Conservation (phyloP, 2,329 filamentous ascomycete species). For the Alternaria alternata region DNA sequence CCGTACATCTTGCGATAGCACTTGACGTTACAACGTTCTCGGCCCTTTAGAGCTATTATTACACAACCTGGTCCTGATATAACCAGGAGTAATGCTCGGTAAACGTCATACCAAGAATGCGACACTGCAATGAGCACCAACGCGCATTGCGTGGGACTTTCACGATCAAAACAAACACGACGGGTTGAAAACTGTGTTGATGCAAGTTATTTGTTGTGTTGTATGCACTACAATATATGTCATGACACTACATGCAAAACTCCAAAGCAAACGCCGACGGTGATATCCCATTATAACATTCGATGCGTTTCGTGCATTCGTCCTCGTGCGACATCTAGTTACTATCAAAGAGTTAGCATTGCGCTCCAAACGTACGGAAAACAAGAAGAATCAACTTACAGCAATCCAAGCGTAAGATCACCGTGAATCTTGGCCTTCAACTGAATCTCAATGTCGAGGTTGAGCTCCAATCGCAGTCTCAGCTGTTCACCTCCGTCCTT, state of each 20-base stretch:
- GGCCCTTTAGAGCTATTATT: not conserved
- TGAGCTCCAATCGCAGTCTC: slow-evolving; percentile 65
- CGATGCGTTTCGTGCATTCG: slow-evolving; percentile 25
- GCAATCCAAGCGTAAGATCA: slow-evolving; percentile 66
- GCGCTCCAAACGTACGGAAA: not conserved
- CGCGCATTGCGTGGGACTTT: not conserved
- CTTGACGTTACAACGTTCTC: not conserved
- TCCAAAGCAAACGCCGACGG: slow-evolving; percentile 36
- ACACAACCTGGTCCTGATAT: not conserved
- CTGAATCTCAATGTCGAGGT: slow-evolving; percentile 69
- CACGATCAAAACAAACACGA: not conserved
- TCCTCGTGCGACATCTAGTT: slow-evolving; percentile 36
- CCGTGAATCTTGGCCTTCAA: slow-evolving; percentile 72
- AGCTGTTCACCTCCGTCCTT: slow-evolving; percentile 59
- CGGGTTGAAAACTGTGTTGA: not conserved
- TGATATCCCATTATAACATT: slow-evolving; percentile 17
- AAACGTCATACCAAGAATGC: not conserved
- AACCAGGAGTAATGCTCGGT: not conserved
- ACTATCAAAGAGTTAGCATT: slow-evolving; percentile 33
- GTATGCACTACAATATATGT: slow-evolving; percentile 27
- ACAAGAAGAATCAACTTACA: slow-evolving; percentile 48
- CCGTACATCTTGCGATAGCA: not conserved
- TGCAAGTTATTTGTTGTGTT: slow-evolving; percentile 18
- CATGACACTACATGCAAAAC: slow-evolving; percentile 35
- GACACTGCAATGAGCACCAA: not conserved